Percentiles rank a stretch among this genome's conserved stretches.
These are phyloP conservation scores for Saccharomycopsis phalli DNA, from an alignment of 1,139 yeast species.

Conservation along the genomic window DNA sequence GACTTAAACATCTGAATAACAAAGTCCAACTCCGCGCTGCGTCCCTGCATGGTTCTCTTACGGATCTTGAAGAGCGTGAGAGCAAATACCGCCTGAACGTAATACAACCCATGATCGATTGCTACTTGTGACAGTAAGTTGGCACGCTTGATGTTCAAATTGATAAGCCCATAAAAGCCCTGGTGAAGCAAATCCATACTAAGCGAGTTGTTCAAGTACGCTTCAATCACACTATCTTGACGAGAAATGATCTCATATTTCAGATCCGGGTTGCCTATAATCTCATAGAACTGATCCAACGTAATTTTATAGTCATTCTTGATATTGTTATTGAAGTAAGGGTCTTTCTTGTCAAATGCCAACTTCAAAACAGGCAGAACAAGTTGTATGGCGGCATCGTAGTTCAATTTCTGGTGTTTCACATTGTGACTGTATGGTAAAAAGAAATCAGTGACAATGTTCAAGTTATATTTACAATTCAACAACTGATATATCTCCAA, in stretches of 20 bases:
- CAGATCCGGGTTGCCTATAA: constrained; percentile 60
- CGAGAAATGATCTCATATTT: constrained; percentile 31
- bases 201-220: constrained; percentile 44
- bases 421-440: constrained; percentile 65
- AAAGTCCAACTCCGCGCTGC: constrained; percentile 71
- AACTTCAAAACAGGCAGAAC: constrained; percentile 55
- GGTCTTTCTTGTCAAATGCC: constrained; percentile 50
- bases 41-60: constrained; percentile 67
- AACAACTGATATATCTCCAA: constrained; percentile 65
- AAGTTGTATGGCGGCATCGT: constrained; percentile 46
- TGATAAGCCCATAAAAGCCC: constrained; percentile 48
- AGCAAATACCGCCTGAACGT: constrained; percentile 60
- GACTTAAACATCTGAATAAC: constrained; percentile 56
- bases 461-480: constrained; percentile 68
- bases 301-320: constrained; percentile 65
- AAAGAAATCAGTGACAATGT: constrained; percentile 48
- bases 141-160: constrained; percentile 32
- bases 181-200: constrained; percentile 43
- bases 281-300: constrained; percentile 64
- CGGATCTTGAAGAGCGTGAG: constrained; percentile 57
- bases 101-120: constrained; percentile 57
- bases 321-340: constrained; percentile 35
- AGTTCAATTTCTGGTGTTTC: constrained; percentile 33
- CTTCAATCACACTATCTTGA: constrained; percentile 35
- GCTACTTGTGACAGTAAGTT: constrained; percentile 29